Percentiles rank a stretch among this genome's conserved stretches.
These are phyloP conservation scores for Yamadazyma sp. DNA, from an alignment of 1,139 yeast genomes.

Conservation along the genomic window DNA sequence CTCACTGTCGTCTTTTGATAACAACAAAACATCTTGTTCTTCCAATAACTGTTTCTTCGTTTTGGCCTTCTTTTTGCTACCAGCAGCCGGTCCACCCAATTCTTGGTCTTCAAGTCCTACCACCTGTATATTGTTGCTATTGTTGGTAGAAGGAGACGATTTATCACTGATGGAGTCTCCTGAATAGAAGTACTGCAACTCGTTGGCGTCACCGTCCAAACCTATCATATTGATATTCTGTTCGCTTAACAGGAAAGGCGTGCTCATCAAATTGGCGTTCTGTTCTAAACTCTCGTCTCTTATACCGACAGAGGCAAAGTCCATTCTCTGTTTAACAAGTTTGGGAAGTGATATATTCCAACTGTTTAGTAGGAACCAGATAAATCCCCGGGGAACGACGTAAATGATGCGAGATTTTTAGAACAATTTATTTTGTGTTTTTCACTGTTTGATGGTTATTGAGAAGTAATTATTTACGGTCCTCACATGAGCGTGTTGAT, in stretches of 20 bases:
- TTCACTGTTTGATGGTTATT: too few species aligned
- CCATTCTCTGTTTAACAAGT: slow-evolving; percentile 1
- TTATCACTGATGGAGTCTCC: slow-evolving; percentile 17
- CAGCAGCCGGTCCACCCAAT: not conserved
- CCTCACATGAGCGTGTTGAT: slow-evolving; percentile 53
- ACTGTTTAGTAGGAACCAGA: too few species aligned
- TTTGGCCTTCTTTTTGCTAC: slow-evolving; percentile 7
- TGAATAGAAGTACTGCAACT: slow-evolving; percentile 4
- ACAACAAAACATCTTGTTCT: slow-evolving; percentile 39
- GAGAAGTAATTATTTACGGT: too few species aligned
- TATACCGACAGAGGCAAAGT: not conserved
- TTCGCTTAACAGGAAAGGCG: slow-evolving; percentile 11
- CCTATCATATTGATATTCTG: slow-evolving; percentile 14
- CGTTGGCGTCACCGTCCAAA: slow-evolving; percentile 10
- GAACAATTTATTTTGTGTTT: too few species aligned
- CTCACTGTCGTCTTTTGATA: slow-evolving; percentile 41
- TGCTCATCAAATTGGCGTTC: too few species aligned
- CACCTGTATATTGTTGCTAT: slow-evolving; percentile 5
- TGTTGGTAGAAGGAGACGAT: slow-evolving; percentile 19
- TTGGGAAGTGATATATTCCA: too few species aligned
- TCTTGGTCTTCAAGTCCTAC: not conserved
- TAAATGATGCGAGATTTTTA: too few species aligned
- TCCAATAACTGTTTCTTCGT: slow-evolving; percentile 30
- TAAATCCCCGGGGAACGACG: too few species aligned
- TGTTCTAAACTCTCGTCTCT: not conserved